These are phyloP conservation scores for Mycena floridula DNA, from an alignment of 768 basidiomycete species.

Conservation along the genomic window DNA sequence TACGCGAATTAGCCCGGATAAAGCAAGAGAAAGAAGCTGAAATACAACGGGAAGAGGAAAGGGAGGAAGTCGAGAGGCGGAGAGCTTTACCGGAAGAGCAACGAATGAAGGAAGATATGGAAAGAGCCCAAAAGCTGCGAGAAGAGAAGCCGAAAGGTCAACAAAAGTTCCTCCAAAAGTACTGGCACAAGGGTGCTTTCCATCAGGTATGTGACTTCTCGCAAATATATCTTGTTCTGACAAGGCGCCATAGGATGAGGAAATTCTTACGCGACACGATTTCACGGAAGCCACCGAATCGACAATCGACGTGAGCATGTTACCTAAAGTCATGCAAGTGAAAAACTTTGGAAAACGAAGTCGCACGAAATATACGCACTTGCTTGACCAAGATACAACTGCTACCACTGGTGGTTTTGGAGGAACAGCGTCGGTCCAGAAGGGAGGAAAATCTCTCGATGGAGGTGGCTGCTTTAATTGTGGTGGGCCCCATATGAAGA, in stretches of 20 bases:
- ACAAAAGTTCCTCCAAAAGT: constrained; percentile 94
- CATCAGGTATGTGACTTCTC: constrained; percentile 62
- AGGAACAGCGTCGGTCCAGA: constrained; percentile 44
- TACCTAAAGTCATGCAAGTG: constrained; percentile 97
- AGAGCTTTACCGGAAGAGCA: constrained; percentile 92
- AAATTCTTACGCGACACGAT: constrained; percentile 78
- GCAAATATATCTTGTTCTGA: neutral
- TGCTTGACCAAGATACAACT: constrained; percentile 93
- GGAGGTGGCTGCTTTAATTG: constrained; percentile 85
- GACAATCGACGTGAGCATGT: constrained; percentile 77
- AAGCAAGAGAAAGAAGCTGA: constrained; percentile 92
- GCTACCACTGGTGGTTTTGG: constrained; percentile 57
- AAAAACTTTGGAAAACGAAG: constrained; percentile 90
- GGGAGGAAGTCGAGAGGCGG: constrained; percentile 87
- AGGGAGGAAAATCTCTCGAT: constrained; percentile 49
- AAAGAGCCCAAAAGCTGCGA: constrained; percentile 73
- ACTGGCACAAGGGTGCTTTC: constrained; percentile 99
- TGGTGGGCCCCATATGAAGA: constrained; percentile 90
- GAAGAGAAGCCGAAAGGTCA: constrained; percentile 88
- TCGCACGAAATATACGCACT: constrained; percentile 93
- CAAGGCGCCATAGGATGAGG: constrained; percentile 59
- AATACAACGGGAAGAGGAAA: constrained; percentile 72
- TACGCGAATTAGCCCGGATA: constrained; percentile 89
- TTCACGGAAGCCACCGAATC: constrained; percentile 88
- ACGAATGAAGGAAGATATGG: constrained; percentile 86